Evolutionary conservation across 257 asterid species (phyloP).

Genomic region (Nyctanthes arbortristis): DNA sequence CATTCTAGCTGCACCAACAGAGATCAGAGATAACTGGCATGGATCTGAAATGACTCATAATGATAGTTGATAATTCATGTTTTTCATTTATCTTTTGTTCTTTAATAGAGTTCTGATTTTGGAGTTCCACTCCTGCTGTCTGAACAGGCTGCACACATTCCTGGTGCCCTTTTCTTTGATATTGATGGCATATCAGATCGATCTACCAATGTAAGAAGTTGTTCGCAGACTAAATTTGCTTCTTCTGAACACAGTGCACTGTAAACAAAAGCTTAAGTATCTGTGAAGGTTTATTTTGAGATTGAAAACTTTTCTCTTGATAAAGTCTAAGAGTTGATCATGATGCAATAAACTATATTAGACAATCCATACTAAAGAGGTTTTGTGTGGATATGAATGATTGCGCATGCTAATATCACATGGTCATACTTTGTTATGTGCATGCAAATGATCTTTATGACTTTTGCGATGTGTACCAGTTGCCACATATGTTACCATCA

Average conservation of each 20-base stretch:
- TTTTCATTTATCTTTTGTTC: neutral
- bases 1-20: too few relatives aligned
- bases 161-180: neutral
- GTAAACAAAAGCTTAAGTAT: neutral
- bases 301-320: neutral
- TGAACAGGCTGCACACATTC: conserved; percentile 2
- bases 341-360: neutral
- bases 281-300: neutral
- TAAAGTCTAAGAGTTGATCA: neutral
- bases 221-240: neutral
- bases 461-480: conserved; percentile 45
- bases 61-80: neutral
- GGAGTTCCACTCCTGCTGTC: neutral
- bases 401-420: conserved; percentile 11
- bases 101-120: neutral
- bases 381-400: neutral
- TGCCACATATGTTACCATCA: conserved; percentile 98
- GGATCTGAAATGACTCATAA: neutral
- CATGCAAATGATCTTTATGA: conserved; percentile 10
- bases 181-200: conserved; percentile 1
- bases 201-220: neutral
- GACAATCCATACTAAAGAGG: too few relatives aligned
- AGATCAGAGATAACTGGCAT: neutral
- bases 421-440: neutral
- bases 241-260: neutral